These are phyloP conservation scores for Candida glucosophila DNA, from an alignment of 1,139 yeast species.

Conservation along the genomic window DNA sequence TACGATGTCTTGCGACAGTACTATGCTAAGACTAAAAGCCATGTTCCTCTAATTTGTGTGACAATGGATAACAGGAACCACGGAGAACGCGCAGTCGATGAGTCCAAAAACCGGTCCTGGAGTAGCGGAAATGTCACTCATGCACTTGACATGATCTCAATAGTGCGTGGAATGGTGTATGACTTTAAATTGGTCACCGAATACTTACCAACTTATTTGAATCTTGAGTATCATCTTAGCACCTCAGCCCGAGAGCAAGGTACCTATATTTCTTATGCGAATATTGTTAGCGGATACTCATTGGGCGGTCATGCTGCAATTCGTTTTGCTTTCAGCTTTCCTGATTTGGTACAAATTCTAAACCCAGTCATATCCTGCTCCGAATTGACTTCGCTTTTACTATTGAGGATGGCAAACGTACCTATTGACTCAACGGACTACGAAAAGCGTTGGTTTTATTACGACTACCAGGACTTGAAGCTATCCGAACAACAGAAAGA, in stretches of 20 bases:
- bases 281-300: constrained; percentile 45
- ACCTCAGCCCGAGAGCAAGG: constrained; percentile 13
- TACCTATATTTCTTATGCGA: constrained; percentile 16
- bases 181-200: constrained; percentile 43
- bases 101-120: constrained; percentile 35
- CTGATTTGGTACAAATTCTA: constrained; percentile 28
- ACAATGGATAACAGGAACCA: constrained; percentile 57
- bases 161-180: constrained; percentile 41
- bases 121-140: constrained; percentile 39
- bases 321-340: constrained; percentile 34
- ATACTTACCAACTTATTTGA: constrained; percentile 38
- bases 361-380: constrained; percentile 42
- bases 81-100: constrained; percentile 39
- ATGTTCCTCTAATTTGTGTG: constrained; percentile 34
- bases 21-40: constrained; percentile 14
- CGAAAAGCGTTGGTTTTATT: constrained; percentile 24
- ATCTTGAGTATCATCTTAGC: constrained; percentile 21
- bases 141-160: constrained; percentile 44
- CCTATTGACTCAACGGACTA: constrained; percentile 10
- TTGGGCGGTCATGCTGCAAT: constrained; percentile 55
- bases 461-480: constrained; percentile 26
- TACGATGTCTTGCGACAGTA: constrained; percentile 19
- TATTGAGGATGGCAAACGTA: constrained; percentile 26
- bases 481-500: constrained; percentile 18
- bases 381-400: constrained; percentile 34